Conservation (phyloP, 2,329 filamentous ascomycete genomes). For the Talaromyces pinophilus region DNA sequence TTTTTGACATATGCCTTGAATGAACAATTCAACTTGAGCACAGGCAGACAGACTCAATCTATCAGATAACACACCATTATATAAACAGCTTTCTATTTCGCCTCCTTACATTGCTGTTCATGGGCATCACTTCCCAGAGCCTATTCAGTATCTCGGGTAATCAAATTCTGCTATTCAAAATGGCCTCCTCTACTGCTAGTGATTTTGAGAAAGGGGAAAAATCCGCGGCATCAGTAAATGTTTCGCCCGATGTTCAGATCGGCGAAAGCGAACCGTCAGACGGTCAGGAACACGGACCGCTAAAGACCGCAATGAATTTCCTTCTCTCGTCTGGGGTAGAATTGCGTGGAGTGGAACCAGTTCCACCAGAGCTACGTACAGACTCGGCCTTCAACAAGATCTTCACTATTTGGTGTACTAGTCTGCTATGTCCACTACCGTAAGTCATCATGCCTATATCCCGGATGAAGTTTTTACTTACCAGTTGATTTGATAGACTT, state of each 20-base stretch:
- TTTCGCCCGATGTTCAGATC: not conserved
- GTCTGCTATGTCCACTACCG: slow-evolving; percentile 53
- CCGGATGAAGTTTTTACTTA: not conserved
- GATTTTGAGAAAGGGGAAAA: slow-evolving; percentile 1
- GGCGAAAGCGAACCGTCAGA: not conserved
- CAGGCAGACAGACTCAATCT: not conserved
- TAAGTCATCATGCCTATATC: not conserved
- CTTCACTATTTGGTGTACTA: slow-evolving; percentile 73
- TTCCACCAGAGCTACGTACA: slow-evolving; percentile 5
- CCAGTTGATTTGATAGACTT: not conserved
- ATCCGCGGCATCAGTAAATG: not conserved
- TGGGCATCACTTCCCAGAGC: not conserved
- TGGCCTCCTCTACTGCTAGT: not conserved
- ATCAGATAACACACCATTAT: not conserved
- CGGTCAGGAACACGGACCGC: not conserved
- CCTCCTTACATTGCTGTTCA: not conserved
- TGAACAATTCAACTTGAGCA: not conserved
- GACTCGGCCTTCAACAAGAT: slow-evolving; percentile 69
- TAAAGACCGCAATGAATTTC: not conserved
- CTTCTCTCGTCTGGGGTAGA: slow-evolving; percentile 7
- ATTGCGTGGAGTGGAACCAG: slow-evolving; percentile 1
- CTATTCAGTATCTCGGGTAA: not conserved
- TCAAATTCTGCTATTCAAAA: not conserved
- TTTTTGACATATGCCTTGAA: not conserved
- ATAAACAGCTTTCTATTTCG: not conserved